Percentiles rank a stretch among this genome's conserved stretches.
These are phyloP conservation scores for Hypoxylon sp. DNA, from an alignment of 2,329 filamentous ascomycete genomes.

Conservation along the genomic window DNA sequence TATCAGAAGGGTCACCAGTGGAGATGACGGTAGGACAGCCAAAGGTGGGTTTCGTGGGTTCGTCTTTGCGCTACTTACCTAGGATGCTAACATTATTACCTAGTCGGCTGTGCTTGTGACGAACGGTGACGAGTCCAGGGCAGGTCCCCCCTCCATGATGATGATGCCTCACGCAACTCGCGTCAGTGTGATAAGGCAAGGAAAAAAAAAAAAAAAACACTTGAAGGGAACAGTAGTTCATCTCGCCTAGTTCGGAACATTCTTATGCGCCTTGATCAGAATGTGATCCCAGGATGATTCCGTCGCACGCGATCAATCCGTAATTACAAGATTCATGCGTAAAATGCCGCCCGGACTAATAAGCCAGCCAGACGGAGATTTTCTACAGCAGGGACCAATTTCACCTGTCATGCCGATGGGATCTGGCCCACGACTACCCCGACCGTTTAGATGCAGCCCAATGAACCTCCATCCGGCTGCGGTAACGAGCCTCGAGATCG, in stretches of 20 bases:
- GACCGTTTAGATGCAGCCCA: slow-evolving; percentile 24
- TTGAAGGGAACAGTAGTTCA: slow-evolving; percentile 40
- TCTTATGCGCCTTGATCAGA: slow-evolving; percentile 50
- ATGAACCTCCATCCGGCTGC: slow-evolving; percentile 6
- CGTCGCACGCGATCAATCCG: slow-evolving; percentile 45
- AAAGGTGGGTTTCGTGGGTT: slow-evolving; percentile 32
- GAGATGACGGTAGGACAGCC: slow-evolving; percentile 31
- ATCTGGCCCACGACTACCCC: slow-evolving; percentile 37
- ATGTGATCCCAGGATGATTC: slow-evolving; percentile 45
- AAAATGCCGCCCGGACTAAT: slow-evolving; percentile 45
- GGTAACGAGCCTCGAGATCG: slow-evolving; percentile 10
- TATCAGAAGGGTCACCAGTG: slow-evolving; percentile 31
- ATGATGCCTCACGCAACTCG: slow-evolving; percentile 28
- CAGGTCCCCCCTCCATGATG: slow-evolving; percentile 21
- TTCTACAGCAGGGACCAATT: slow-evolving; percentile 43
- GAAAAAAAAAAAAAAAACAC: slow-evolving; percentile 11
- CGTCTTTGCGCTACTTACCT: slow-evolving; percentile 26
- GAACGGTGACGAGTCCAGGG: slow-evolving; percentile 28
- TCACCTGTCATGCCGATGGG: slow-evolving; percentile 36
- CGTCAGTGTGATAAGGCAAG: slow-evolving; percentile 30
- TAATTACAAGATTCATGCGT: slow-evolving; percentile 50
- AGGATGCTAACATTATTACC: slow-evolving; percentile 31
- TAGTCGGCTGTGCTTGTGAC: slow-evolving; percentile 25
- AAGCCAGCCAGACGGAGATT: slow-evolving; percentile 47
- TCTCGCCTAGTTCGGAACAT: slow-evolving; percentile 52